Evolutionary conservation across 371 early-diverging fungal genomes (phyloP).

Genomic region (Conidiobolus incongruus): DNA sequence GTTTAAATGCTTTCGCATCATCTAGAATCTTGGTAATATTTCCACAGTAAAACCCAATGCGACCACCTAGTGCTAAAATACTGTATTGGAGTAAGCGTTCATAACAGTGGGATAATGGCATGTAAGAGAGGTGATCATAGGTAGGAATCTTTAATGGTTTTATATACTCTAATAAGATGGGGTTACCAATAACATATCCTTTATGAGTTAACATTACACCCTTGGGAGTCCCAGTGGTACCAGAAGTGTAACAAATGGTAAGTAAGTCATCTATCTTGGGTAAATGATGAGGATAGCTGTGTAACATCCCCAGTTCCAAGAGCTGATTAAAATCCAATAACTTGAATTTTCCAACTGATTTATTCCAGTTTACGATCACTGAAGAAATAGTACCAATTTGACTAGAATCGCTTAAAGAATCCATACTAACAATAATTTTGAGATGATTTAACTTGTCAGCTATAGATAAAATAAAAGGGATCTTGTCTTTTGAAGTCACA

Average conservation of each 20-base stretch:
- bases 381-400: slow-evolving; percentile 11
- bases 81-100: slow-evolving; percentile 37
- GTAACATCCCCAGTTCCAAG: slow-evolving; percentile 22
- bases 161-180: no score
- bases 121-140: background rate
- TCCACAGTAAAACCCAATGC: slow-evolving; percentile 67
- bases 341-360: no score
- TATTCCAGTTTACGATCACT: no score
- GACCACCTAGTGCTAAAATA: slow-evolving; percentile 22
- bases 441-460: slow-evolving; percentile 24
- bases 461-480: slow-evolving; percentile 31
- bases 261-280: slow-evolving; percentile 33
- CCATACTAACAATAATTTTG: slow-evolving; percentile 59
- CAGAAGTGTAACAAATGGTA: slow-evolving; percentile 92
- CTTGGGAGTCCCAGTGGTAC: slow-evolving; percentile 65
- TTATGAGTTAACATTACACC: slow-evolving; percentile 28
- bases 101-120: slow-evolving; percentile 49
- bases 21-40: slow-evolving; percentile 49
- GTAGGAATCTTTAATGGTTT: no score
- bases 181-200: slow-evolving; percentile 16
- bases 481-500: slow-evolving; percentile 37
- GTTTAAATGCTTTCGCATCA: slow-evolving; percentile 53
- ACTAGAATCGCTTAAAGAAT: slow-evolving; percentile 18
- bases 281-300: slow-evolving; percentile 10
- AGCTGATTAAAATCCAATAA: slow-evolving; percentile 31